Base-by-base conservation (phyloP, 139 green algal species). In the Chlamydomonas applanata region DNA sequence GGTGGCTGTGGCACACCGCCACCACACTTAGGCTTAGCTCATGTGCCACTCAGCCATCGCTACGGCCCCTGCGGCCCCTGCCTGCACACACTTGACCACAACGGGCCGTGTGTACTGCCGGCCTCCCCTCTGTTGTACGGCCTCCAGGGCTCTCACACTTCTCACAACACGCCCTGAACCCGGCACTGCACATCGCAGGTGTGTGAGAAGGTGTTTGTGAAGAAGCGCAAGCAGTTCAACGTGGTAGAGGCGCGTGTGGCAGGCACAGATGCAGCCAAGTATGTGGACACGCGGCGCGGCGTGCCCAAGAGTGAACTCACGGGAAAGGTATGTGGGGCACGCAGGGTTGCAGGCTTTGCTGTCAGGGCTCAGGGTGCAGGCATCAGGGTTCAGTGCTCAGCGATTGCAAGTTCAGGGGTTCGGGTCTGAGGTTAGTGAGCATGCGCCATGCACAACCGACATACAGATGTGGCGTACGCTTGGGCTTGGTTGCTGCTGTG, bases 151-250 rank as follows among this genome's bases (percentile, higher is more conserved):
- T 19, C 34, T 16, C 2, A 3, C 30, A 30, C 32, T 32, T 11
- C 11, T 32, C 63, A 70, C 17, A 62, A 32, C 53, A 30, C 54
- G 17, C 20, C 11, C 34, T 32, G 7, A 27, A 70, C 40, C n/a
- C 24, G 29, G 16, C 56, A 32, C 14, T 14, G 24, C 17, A 14
- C 25, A 22, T 27, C 24, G 36, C 65, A 72, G 65, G 69, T 75
- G 17, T 75, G 69, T 40, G 69, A 25, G 16, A 76, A 85, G 80
- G 80, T 85, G 32, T 86, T 86, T 66, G 72, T 52, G 5, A 72
- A 40, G 34, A 83, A 82, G 68, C 76, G 81, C 72, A 83, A 83
- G 77, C 73, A 70, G 9, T 86, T 78, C 73, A 80, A 83, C 63
- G 63, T 49, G 17, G 71, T 77, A 2, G 76, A 74, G 35, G 79